Conservation (phyloP, 1,139 yeast species). For the Scheffersomyces stambukii region DNA sequence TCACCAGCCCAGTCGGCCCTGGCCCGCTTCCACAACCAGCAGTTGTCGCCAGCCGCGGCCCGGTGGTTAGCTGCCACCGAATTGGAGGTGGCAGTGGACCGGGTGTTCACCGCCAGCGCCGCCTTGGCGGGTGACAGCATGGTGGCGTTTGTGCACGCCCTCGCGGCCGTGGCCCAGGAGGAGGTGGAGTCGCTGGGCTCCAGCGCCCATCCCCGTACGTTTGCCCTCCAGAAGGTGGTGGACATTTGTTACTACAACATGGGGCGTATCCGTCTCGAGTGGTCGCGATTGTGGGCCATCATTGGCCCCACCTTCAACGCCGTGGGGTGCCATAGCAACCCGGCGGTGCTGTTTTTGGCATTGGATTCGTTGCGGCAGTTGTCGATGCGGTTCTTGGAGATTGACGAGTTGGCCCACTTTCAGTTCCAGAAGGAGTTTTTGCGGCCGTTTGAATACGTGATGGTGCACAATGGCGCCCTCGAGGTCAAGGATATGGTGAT, state of each 20-base stretch:
- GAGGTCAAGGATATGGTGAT: slow-evolving; percentile 87
- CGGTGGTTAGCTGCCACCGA: slow-evolving; percentile 67
- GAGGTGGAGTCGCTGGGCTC: slow-evolving; percentile 89
- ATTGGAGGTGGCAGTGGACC: slow-evolving; percentile 80
- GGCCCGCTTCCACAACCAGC: slow-evolving; percentile 42
- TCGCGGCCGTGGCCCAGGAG: slow-evolving; percentile 82
- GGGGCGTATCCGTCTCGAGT: slow-evolving; percentile 93
- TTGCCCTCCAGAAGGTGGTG: slow-evolving; percentile 89
- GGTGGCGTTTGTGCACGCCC: slow-evolving; percentile 78
- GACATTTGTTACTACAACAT: slow-evolving; percentile 97
- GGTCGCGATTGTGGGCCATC: slow-evolving; percentile 94
- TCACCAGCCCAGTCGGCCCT: slow-evolving; percentile 42
- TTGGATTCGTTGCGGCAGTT: slow-evolving; percentile 91
- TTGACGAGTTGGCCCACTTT: slow-evolving; percentile 92
- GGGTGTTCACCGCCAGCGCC: slow-evolving; percentile 80
- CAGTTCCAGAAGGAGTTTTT: slow-evolving; percentile 93
- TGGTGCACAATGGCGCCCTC: slow-evolving; percentile 59
- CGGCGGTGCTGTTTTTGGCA: slow-evolving; percentile 81
- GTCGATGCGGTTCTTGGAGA: slow-evolving; percentile 85
- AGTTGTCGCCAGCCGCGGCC: slow-evolving; percentile 35
- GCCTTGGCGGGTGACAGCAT: slow-evolving; percentile 80
- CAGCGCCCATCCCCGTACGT: slow-evolving; percentile 81
- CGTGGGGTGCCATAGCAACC: slow-evolving; percentile 78
- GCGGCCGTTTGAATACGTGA: slow-evolving; percentile 82
- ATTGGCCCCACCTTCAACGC: slow-evolving; percentile 87